phyloP scores from a whole-genome alignment of 257 asterid species.

The Scutellaria minor region DNA sequence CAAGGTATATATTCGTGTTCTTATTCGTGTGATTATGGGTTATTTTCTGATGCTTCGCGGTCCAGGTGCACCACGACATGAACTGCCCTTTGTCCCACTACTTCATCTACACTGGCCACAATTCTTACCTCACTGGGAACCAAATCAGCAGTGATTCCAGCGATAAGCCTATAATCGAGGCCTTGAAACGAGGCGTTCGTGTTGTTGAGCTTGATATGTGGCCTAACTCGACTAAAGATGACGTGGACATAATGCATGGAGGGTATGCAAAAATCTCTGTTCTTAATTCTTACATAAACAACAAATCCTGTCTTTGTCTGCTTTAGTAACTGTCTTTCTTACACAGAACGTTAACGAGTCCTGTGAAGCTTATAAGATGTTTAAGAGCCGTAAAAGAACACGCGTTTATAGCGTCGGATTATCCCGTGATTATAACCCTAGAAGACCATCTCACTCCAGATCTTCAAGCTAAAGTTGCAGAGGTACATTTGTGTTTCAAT shows the following conservation, averaged over 20 bases:
- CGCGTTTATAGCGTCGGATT: constrained; percentile 76
- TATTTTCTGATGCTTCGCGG: no score
- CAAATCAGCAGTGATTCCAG: constrained; percentile 76
- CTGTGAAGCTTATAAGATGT: constrained; percentile 68
- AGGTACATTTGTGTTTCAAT: constrained; percentile 39
- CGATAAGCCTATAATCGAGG: constrained; percentile 68
- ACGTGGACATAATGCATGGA: constrained; percentile 77
- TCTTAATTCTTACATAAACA: not conserved
- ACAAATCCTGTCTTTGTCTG: not conserved
- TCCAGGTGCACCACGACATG: constrained; percentile 76
- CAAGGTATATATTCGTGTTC: constrained; percentile 42
- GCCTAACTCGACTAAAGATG: constrained; percentile 77
- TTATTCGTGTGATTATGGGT: no score
- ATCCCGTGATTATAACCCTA: constrained; percentile 74
- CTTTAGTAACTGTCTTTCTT: not conserved
- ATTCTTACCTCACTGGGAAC: constrained; percentile 82
- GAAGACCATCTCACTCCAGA: constrained; percentile 81
- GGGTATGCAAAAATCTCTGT: constrained; percentile 48
- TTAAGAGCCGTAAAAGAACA: constrained; percentile 65
- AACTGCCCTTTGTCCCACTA: constrained; percentile 72
- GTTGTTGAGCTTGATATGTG: constrained; percentile 87
- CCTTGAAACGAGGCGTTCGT: constrained; percentile 69
- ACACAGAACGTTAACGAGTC: constrained; percentile 75
- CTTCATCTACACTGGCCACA: constrained; percentile 74
- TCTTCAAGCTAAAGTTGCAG: constrained; percentile 83